Percentiles rank a stretch among this genome's conserved stretches.
These are phyloP conservation scores for Chloris gayana DNA, from an alignment of 176 grass and related monocot genomes.

Conservation along the genomic window DNA sequence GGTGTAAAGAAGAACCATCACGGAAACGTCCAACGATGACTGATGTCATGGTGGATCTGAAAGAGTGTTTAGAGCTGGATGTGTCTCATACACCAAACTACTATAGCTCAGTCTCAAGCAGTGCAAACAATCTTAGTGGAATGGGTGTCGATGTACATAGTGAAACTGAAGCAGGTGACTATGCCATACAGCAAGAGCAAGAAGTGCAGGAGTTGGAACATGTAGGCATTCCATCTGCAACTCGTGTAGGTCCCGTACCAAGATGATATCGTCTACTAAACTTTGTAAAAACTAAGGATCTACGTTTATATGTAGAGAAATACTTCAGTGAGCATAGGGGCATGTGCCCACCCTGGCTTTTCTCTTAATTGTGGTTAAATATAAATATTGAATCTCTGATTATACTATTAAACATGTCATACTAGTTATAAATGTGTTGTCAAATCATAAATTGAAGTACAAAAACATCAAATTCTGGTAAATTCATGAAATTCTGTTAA, in stretches of 20 bases:
- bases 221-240: background rate
- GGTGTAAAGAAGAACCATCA: slow-evolving; percentile 47
- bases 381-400: too few relatives aligned
- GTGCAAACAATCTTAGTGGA: slow-evolving; percentile 5
- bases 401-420: too few relatives aligned
- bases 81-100: background rate
- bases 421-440: too few relatives aligned
- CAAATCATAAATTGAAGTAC: too few relatives aligned
- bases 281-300: too few relatives aligned
- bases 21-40: slow-evolving; percentile 40
- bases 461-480: too few relatives aligned
- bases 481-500: too few relatives aligned
- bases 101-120: slow-evolving; percentile 19
- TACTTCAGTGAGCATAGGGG: too few relatives aligned
- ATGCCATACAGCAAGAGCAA: background rate
- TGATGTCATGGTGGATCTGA: slow-evolving; percentile 35
- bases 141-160: background rate
- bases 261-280: background rate
- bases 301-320: too few relatives aligned
- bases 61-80: slow-evolving; percentile 41
- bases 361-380: too few relatives aligned
- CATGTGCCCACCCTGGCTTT: too few relatives aligned
- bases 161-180: background rate
- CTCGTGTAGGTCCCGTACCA: background rate
- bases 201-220: background rate